phyloP scores from a whole-genome alignment of 2,329 filamentous ascomycete genomes.

The Metarhizium brunneum region DNA sequence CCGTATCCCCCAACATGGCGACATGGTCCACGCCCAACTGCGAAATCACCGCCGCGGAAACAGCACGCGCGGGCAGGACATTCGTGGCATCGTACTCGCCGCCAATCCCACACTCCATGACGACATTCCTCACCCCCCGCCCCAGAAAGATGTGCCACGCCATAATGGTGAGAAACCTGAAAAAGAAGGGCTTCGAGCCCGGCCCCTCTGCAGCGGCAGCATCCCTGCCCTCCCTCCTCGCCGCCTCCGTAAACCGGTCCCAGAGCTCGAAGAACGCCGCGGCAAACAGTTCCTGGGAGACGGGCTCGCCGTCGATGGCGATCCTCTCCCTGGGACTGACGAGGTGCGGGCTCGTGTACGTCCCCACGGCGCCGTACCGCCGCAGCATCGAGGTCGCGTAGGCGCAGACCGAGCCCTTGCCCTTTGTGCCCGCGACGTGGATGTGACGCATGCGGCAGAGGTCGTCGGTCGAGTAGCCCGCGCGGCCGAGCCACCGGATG shows the following conservation, averaged over 20 bases:
- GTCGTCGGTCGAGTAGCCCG: slow-evolving; percentile 55
- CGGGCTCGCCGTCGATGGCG: slow-evolving; percentile 62
- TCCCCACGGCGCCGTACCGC: slow-evolving; percentile 46
- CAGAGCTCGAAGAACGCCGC: slow-evolving; percentile 78
- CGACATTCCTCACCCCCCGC: slow-evolving; percentile 66
- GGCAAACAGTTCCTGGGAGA: slow-evolving; percentile 61
- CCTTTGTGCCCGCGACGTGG: slow-evolving; percentile 89
- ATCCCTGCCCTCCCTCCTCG: slow-evolving; percentile 20
- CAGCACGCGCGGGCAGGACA: slow-evolving; percentile 53
- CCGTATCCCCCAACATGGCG: slow-evolving; percentile 66
- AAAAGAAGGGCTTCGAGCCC: slow-evolving; percentile 75
- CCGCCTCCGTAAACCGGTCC: slow-evolving; percentile 46
- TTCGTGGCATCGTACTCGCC: slow-evolving; percentile 93
- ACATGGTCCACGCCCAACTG: slow-evolving; percentile 82
- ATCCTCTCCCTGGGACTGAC: slow-evolving; percentile 79
- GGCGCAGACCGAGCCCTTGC: slow-evolving; percentile 82
- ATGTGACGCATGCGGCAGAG: slow-evolving; percentile 44
- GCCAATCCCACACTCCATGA: slow-evolving; percentile 90
- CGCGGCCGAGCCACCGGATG: slow-evolving; percentile 63
- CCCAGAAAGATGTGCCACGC: slow-evolving; percentile 74
- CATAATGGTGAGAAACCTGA: slow-evolving; percentile 82
- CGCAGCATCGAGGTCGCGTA: slow-evolving; percentile 73
- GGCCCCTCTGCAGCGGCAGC: slow-evolving; percentile 42
- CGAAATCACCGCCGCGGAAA: slow-evolving; percentile 65
- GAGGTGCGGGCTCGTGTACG: slow-evolving; percentile 81